Base-by-base conservation (phyloP, 2,329 filamentous ascomycete species). In the Sarocladiaceae sp. region DNA sequence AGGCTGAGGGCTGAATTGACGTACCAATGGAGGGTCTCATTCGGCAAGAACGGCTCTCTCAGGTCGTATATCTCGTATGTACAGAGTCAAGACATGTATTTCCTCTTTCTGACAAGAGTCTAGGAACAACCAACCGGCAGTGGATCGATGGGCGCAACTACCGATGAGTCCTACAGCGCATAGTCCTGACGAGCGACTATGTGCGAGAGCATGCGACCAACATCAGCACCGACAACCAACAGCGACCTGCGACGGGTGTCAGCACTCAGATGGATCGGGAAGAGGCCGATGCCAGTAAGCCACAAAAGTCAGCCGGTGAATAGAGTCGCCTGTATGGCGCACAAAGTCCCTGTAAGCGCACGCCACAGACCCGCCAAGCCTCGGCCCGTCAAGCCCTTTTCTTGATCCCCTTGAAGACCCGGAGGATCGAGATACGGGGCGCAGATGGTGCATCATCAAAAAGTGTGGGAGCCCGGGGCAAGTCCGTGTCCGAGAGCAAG, bases 1-100 rank as follows among this genome's bases (percentile, higher is more conserved):
- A 20, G 18, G 17, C 26, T 11, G 20, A 28, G 20, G 40, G 10
- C n/a, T n/a, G n/a, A n/a, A n/a, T n/a, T n/a, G 40, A 8, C 6
- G 15, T 37, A 26, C 40, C 13, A 26, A 33, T 17, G 12, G 15
- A 31, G 28, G 26, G 44, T 48, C 26, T 48, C 44, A 33, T 22
- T 33, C 44, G 44, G 44, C 26, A 48, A 48, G 23, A 11, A 48
- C 44, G 44, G 44, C 44, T 48, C 26, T 18, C 20, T 48, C n/a
- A n/a, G n/a, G 25, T 17, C 31, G 33, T 48, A 29, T 48, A 48
- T 11, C 15, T 48, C 25, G 26, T 33, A 31, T 29, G 37, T n/a
- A 44, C 18, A 10, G 22, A 26, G 7, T 23, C 13, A 44, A 22
- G 40, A n/a, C n/a, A n/a, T n/a, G n/a, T n/a, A n/a, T 25, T 6